Evolutionary conservation across 441 rosid species (phyloP), one percentile per base, ranked within the genome.

Genomic region (Breynia disticha): DNA sequence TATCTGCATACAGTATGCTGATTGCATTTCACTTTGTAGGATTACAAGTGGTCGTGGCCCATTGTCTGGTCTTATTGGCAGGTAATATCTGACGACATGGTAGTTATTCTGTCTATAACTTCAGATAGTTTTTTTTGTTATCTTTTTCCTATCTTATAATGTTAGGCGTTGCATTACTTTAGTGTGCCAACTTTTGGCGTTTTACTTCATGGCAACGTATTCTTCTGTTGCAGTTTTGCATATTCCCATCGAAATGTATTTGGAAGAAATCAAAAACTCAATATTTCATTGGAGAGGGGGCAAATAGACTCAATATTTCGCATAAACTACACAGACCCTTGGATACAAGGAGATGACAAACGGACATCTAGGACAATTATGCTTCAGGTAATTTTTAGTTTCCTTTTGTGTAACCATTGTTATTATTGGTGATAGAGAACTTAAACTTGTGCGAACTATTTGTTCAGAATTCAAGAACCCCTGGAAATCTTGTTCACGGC

Each of bases 281-380:
- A 91, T 60, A 75, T 88, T 56, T 88, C 98, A 44, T 66, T 82
- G 55, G 97, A 88, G 75, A 81, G 91, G 70, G 95, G 95, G 59
- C 98, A 88, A 72, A 78, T 84, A 62, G 97, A 91, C 71, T 91
- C 98, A 11, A 82, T 86, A 68, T 84, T 84, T 61, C 87, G 95
- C 22, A 52, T 84, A 65, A 93, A 93, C 67, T 86, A 86, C 77
- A 88, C 86, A n/a, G 97, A 88, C 70, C 98, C 97, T 37, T 93
- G 98, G 97, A 91, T 91, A 76, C 84, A 86, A 76, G 95, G 97
- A 39, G 90, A 88, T 60, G 95, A 88, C 65, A 93, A 88, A 62
- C 76, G 78, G 60, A 88, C 95, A 54, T 86, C 97, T 49, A 79
- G 95, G 64, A 82, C 97, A 51, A 80, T 86, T 60, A 79, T 79